Base-by-base conservation (phyloP, 805 yeast genomes). In the Sugiyamaella americana region DNA sequence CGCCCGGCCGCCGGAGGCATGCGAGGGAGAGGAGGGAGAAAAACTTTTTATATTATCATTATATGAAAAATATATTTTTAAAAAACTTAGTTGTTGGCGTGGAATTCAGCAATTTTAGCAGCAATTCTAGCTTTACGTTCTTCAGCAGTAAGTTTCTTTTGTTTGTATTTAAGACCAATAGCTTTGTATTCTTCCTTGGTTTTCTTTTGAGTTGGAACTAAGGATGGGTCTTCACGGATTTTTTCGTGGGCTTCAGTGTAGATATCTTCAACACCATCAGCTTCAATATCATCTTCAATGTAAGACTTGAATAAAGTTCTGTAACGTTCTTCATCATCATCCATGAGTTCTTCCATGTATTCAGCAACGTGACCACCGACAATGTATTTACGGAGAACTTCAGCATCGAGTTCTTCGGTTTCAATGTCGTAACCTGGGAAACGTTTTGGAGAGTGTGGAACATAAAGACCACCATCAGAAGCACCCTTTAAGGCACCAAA, bases 361-460 rank as follows among this genome's bases (percentile, higher is more conserved):
- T 93, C 98, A 69, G 98, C 83, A 69, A 93, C 89, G 85, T 93
- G 98, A 75, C 98, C 98, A 80, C 95, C 98, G 71, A 91, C 84
- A 80, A 93, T 93, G 95, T 93, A 93, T 77, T 87, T 87, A 87
- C 97, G 87, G 74, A 93, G 82, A 63, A 81, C 74, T 71, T 93
- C 98, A 66, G 96, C 87, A 71, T 93, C 98, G 66, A 93, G 82
- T 79, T 93, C 98, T 80, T 93, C 96, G 66, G 84, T 69, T 80
- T 93, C 98, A 67, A 91, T 87, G 75, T 93, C 98, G 95, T 91
- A 93, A 79, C 98, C 98, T 76, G 98, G 98, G 96, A 89, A 93
- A 84, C 98, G 89, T 82, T 89, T 89, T 70, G 95, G 86, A 65
- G 95, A 87, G 89, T 93, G 98, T 63, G 98, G 98, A 70, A 93